Conservation (phyloP, 2,329 filamentous ascomycete genomes). For the Calonectria montana region DNA sequence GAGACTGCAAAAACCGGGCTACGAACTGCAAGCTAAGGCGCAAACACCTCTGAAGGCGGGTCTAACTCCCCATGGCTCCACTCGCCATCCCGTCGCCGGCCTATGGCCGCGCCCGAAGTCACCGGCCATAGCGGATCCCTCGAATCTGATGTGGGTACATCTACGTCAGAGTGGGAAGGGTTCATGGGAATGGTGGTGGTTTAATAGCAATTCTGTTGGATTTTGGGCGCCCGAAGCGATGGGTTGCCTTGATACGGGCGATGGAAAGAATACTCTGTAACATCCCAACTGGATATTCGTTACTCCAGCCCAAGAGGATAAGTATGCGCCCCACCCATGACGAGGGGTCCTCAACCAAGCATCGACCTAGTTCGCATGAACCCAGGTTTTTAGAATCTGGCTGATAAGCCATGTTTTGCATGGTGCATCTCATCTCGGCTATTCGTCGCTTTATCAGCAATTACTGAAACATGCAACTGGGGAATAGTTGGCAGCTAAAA, state of each 20-base stretch:
- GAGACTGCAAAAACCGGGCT: constrained; percentile 1
- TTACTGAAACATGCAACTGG: neutral
- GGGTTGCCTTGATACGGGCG: neutral
- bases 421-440: neutral
- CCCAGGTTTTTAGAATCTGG: constrained; percentile 7
- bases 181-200: neutral
- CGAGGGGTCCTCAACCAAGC: neutral
- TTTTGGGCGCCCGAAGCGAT: constrained; percentile 14
- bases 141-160: constrained; percentile 27
- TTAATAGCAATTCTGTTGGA: neutral
- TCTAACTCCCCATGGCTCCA: constrained; percentile 7
- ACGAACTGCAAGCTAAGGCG: neutral
- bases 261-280: neutral
- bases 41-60: constrained; percentile 19
- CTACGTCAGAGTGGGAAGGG: constrained; percentile 36
- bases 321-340: constrained; percentile 1
- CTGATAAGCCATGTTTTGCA: neutral
- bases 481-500: neutral
- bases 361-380: constrained; percentile 2
- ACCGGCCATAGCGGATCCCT: constrained; percentile 27
- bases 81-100: constrained; percentile 18
- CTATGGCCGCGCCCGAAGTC: constrained; percentile 35
- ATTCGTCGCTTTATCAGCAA: neutral
- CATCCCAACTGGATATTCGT: neutral
- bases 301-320: neutral